phyloP scores from a whole-genome alignment of 345 rosid genomes.

The Heritiera fomes region DNA sequence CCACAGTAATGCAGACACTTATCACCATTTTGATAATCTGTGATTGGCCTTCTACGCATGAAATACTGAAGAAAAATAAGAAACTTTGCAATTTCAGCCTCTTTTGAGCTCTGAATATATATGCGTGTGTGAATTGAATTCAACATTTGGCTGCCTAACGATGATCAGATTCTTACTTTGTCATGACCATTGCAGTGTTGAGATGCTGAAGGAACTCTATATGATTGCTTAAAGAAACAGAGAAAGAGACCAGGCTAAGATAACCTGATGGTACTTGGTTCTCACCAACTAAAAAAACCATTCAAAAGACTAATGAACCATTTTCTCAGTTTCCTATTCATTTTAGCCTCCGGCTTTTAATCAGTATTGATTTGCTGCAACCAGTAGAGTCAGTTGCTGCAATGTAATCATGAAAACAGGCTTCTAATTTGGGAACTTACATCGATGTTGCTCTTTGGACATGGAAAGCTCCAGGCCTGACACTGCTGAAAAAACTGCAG shows the following conservation, averaged over 20 bases:
- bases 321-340: not conserved
- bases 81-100: constrained; percentile 9
- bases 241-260: not conserved
- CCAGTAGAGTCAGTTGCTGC: not conserved
- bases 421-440: constrained; percentile 43
- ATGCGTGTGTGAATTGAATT: not conserved
- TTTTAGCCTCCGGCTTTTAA: too few relatives aligned
- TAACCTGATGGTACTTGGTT: not conserved
- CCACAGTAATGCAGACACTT: constrained; percentile 25
- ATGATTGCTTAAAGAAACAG: constrained; percentile 11
- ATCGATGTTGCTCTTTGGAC: constrained; percentile 74
- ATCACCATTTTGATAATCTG: constrained; percentile 27
- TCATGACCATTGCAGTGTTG: not conserved
- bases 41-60: constrained; percentile 23
- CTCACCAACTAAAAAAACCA: not conserved
- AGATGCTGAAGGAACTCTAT: constrained; percentile 4
- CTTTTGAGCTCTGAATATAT: not conserved
- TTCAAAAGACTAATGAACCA: not conserved
- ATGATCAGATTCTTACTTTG: constrained; percentile 4
- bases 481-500: constrained; percentile 89
- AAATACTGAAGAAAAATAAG: constrained; percentile 10
- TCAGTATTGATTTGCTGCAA: not conserved
- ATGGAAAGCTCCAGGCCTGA: constrained; percentile 81
- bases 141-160: constrained; percentile 20
- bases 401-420: constrained; percentile 13